Evolutionary conservation across 148 eudicot genomes (phyloP).

Genomic region (Chenopodium berlandieri): DNA sequence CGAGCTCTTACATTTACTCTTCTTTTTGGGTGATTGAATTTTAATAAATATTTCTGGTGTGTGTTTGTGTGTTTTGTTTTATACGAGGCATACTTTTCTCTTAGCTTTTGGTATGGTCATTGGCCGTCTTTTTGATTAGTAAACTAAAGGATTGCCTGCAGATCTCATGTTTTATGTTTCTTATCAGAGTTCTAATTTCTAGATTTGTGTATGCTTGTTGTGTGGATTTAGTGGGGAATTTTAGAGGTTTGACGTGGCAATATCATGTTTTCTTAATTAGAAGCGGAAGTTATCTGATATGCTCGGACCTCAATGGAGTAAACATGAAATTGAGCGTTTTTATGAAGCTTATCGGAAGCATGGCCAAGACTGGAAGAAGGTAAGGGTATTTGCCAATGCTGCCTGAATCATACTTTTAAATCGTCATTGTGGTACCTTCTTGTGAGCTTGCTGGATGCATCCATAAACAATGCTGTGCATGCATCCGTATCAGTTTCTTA

Average conservation of each 20-base stretch:
- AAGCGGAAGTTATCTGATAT: slow-evolving; percentile 49
- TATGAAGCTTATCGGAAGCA: slow-evolving; percentile 58
- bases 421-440: background rate
- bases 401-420: background rate
- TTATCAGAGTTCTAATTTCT: background rate
- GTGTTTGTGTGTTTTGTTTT: no score
- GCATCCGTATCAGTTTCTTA: background rate
- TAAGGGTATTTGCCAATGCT: slow-evolving; percentile 16
- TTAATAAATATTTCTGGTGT: no score
- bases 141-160: background rate
- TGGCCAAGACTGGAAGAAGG: slow-evolving; percentile 69
- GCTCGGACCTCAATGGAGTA: slow-evolving; percentile 63
- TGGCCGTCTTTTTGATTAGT: background rate
- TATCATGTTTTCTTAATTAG: slow-evolving; percentile 29
- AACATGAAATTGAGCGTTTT: slow-evolving; percentile 52
- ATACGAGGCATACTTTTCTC: background rate
- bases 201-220: no score
- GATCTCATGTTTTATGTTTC: slow-evolving; percentile 5
- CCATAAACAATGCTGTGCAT: background rate
- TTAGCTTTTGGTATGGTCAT: background rate
- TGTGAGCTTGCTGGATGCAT: background rate
- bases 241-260: slow-evolving; percentile 15
- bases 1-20: background rate
- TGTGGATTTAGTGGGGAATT: no score
- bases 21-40: no score